These are phyloP conservation scores for Emmonsia crescens DNA, from an alignment of 2,329 filamentous ascomycete genomes.

Conservation along the genomic window DNA sequence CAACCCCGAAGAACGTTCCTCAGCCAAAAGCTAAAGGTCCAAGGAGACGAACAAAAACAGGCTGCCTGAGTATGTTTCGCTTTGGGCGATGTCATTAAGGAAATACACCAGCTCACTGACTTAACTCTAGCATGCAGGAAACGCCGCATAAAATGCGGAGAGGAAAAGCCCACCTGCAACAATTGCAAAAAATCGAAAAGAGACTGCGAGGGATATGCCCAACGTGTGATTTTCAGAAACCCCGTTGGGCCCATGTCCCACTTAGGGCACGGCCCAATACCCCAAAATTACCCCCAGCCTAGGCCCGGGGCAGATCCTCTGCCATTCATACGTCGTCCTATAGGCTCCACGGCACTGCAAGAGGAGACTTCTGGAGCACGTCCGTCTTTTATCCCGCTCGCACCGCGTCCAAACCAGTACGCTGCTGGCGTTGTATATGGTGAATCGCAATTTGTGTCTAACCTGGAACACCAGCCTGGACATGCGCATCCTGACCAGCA, in stretches of 20 bases:
- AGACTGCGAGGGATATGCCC: constrained; percentile 35
- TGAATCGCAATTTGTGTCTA: background rate
- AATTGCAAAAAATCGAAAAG: constrained; percentile 39
- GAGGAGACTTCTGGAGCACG: constrained; percentile 6
- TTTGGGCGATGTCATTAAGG: background rate
- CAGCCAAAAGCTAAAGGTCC: constrained; percentile 20
- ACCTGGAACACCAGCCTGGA: constrained; percentile 1
- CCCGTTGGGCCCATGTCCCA: constrained; percentile 25
- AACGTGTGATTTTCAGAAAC: constrained; percentile 33
- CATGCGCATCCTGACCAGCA: background rate
- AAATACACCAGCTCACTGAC: constrained; percentile 5
- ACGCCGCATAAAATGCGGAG: constrained; percentile 93
- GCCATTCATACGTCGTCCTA: constrained; percentile 7
- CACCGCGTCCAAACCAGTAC: constrained; percentile 11
- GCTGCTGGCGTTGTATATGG: background rate
- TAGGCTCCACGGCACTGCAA: constrained; percentile 6
- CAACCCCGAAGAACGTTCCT: constrained; percentile 14
- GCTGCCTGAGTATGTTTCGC: constrained; percentile 65
- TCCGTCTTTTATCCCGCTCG: constrained; percentile 12
- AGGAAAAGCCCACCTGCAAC: constrained; percentile 49
- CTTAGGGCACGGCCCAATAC: constrained; percentile 12
- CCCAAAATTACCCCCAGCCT: constrained; percentile 8
- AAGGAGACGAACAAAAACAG: constrained; percentile 77
- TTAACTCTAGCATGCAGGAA: constrained; percentile 64
- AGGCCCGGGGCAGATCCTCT: constrained; percentile 3